phyloP scores from a whole-genome alignment of 2,329 filamentous ascomycete species.

The Dactylonectria macrodidyma region DNA sequence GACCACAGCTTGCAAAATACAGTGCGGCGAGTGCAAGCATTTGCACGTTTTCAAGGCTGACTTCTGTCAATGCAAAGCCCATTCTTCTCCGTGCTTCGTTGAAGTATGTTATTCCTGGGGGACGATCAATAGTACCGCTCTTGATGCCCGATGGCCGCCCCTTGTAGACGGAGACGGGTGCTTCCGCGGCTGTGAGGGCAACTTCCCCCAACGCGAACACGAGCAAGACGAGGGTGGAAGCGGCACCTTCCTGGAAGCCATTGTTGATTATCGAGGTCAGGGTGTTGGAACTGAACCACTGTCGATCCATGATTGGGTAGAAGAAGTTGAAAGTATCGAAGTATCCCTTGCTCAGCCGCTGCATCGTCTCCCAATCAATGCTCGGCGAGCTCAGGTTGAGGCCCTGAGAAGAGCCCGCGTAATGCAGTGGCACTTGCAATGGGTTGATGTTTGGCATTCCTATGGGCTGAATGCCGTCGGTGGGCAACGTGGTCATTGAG shows the following conservation, averaged over 20 bases:
- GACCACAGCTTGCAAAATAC: constrained; percentile 68
- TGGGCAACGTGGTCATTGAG: constrained; percentile 38
- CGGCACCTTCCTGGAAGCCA: constrained; percentile 62
- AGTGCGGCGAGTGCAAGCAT: constrained; percentile 69
- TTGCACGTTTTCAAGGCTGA: constrained; percentile 72
- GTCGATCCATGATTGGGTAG: constrained; percentile 71
- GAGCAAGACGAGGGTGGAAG: constrained; percentile 68
- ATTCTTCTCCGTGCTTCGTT: constrained; percentile 74
- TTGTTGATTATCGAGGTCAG: constrained; percentile 60
- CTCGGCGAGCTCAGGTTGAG: constrained; percentile 38
- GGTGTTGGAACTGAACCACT: constrained; percentile 65
- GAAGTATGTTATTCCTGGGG: constrained; percentile 72
- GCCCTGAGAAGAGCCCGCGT: constrained; percentile 31
- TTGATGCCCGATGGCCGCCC: constrained; percentile 66
- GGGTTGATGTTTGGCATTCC: constrained; percentile 37
- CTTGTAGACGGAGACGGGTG: constrained; percentile 60
- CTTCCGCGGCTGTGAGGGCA: constrained; percentile 65
- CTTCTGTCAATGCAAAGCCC: constrained; percentile 69
- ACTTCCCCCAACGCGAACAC: constrained; percentile 73
- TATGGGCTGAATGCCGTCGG: constrained; percentile 42
- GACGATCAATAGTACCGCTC: constrained; percentile 63
- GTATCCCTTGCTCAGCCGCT: constrained; percentile 66
- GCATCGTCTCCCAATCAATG: constrained; percentile 65
- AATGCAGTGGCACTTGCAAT: constrained; percentile 41
- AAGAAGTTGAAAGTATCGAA: constrained; percentile 73